Conservation (phyloP, 2,329 filamentous ascomycete genomes). For the Diaporthe eres region DNA sequence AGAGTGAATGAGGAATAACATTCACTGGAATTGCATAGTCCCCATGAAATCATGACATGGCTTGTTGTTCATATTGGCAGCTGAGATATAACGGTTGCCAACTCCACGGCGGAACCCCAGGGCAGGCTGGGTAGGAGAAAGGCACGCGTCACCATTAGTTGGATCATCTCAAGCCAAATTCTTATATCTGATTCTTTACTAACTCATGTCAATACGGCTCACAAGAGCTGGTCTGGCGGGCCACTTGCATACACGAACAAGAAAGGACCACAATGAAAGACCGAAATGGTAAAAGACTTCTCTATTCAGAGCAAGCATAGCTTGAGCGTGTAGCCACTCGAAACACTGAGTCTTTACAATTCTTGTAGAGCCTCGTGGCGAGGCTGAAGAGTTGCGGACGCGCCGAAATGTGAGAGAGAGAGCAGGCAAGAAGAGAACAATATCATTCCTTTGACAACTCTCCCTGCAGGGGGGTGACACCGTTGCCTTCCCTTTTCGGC, state of each 20-base stretch:
- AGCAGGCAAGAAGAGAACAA: background rate
- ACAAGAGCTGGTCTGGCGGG: background rate
- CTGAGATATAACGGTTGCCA: background rate
- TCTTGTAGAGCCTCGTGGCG: background rate
- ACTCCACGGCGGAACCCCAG: background rate
- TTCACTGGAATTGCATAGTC: background rate
- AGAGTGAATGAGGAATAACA: background rate
- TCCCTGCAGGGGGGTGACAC: background rate
- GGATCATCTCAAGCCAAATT: background rate
- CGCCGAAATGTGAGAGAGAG: background rate
- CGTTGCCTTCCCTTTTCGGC: constrained; percentile 27
- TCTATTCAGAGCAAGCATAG: background rate
- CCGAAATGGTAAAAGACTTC: background rate
- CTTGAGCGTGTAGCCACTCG: background rate
- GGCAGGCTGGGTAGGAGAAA: background rate
- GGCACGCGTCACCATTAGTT: too few species aligned
- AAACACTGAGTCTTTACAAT: background rate
- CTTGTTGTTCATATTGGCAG: background rate
- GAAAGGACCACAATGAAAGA: background rate
- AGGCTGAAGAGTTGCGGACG: background rate
- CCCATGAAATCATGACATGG: background rate
- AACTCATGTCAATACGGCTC: background rate
- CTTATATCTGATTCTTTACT: background rate
- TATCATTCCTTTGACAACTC: background rate
- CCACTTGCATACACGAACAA: background rate